Base-by-base conservation (phyloP, 495 filamentous ascomycete genomes). In the Trichoderma erinaceum region DNA sequence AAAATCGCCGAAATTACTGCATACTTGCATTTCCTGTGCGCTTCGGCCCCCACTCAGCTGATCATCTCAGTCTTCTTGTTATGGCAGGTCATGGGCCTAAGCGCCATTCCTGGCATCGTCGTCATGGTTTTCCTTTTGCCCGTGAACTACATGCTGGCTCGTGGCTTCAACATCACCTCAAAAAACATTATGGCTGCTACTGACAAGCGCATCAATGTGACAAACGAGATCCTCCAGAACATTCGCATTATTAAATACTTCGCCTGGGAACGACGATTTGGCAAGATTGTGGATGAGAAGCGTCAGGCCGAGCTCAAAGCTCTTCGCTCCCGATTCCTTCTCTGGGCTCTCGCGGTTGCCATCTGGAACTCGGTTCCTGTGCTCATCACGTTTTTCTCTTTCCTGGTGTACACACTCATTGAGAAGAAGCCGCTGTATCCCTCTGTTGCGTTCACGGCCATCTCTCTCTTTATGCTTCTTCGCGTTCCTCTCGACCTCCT, bases 171-270 rank as follows among this genome's bases (percentile, higher is more conserved):
- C 68, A 84, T 82, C 48, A 89, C 90, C 5, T 94, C 98, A 75
- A 93, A 93, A 76, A 84, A 86, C 71, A 97, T 99, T 71, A 89
- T 98, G 81, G 88, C 92, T 66, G 92, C 93, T 16, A 98, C 96
- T 6, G 96, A 99, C 79, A 93, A 94, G 71, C 89, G 96, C 43
- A 99, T 99, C 70, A 90, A 98, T 76, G 89, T 91, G 3, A 98
- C 96, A 10, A 98, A 98, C 77, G 96, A 99, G 76, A 90, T 98
- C 10, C 83, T 99, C 27, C 94, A 96, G 73, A 99, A 97, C 71
- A 98, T 99, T 71, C 87, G 96, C 41, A 97, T 99, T 73, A 98
- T 99, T 86, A 99, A 99, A 77, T 99, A 93, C 77, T 99, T 99
- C 76, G 94, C 96, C 2, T 99, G 96, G 96, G 96, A 99, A 76